A percentile compares a stretch with the other conserved stretches of the same genome.
Conservation (phyloP, 768 basidiomycete species). For the Leucocoprinus birnbaumii region DNA sequence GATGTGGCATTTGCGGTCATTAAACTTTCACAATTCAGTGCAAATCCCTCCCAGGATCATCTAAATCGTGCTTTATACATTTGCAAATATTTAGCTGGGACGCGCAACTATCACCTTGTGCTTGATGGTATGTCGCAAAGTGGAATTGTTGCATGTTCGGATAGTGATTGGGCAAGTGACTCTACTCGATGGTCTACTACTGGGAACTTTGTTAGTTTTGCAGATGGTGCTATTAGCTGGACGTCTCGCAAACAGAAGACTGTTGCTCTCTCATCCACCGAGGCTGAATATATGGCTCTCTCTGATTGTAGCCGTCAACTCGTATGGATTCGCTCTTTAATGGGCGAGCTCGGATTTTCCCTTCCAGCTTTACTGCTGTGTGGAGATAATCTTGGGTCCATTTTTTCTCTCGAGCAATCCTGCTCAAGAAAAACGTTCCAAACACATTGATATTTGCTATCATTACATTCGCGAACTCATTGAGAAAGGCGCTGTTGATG, state of each 20-base stretch:
- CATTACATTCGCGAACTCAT: slow-evolving; percentile 24
- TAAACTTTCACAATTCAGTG: slow-evolving; percentile 11
- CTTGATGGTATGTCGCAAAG: slow-evolving; percentile 6
- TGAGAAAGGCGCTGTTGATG: slow-evolving; percentile 11
- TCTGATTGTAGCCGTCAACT: slow-evolving; percentile 15
- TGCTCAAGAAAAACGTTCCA: slow-evolving; percentile 15
- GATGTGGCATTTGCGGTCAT: slow-evolving; percentile 16
- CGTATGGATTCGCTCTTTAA: slow-evolving; percentile 9
- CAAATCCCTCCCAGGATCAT: slow-evolving; percentile 10
- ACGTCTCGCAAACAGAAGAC: slow-evolving; percentile 15
- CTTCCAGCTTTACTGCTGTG: background rate
- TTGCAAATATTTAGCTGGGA: slow-evolving; percentile 5
- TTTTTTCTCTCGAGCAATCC: slow-evolving; percentile 13
- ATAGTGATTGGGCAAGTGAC: slow-evolving; percentile 11
- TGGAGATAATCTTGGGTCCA: slow-evolving; percentile 14
- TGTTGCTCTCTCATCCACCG: slow-evolving; percentile 17
- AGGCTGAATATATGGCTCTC: slow-evolving; percentile 23
- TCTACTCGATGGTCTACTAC: slow-evolving; percentile 18
- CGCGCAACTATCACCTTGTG: slow-evolving; percentile 3
- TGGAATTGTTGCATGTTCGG: background rate
- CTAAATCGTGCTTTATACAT: background rate
- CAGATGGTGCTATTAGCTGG: slow-evolving; percentile 18
- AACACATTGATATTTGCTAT: slow-evolving; percentile 27
- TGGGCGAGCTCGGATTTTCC: slow-evolving; percentile 1
- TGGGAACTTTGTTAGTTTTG: slow-evolving; percentile 19